Conservation (phyloP, 371 early-diverging fungal species). For the Apophysomyces ossiformis region DNA sequence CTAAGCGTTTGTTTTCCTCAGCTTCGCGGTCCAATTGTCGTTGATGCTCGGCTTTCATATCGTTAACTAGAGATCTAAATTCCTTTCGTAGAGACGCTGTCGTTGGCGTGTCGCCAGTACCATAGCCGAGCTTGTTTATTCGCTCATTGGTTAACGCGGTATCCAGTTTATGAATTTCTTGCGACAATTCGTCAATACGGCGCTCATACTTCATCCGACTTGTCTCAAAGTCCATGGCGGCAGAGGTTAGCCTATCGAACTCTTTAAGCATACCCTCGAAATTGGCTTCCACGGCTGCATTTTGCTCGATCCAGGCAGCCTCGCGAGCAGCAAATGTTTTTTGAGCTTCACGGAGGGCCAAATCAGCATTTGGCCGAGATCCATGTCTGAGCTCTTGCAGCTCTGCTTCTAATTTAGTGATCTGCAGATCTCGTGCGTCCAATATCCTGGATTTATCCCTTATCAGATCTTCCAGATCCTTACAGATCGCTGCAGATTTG, state of each 20-base stretch:
- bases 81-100: conserved; percentile 66
- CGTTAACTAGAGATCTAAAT: conserved; percentile 61
- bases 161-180: conserved; percentile 41
- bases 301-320: conserved; percentile 47
- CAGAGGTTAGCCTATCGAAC: conserved; percentile 59
- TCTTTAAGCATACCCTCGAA: conserved; percentile 60
- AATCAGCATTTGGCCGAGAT: not conserved
- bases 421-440: conserved; percentile 47
- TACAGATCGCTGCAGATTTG: conserved; percentile 30
- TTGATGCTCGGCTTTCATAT: conserved; percentile 61
- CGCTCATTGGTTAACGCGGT: conserved; percentile 41
- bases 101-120: conserved; percentile 36
- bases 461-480: conserved; percentile 49
- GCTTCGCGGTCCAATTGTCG: conserved; percentile 54
- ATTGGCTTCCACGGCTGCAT: conserved; percentile 50
- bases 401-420: conserved; percentile 35
- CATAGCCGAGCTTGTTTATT: conserved; percentile 35
- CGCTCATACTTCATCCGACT: conserved; percentile 51
- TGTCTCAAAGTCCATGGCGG: conserved; percentile 59
- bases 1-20: conserved; percentile 57
- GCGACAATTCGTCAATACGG: conserved; percentile 40
- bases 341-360: conserved; percentile 27
- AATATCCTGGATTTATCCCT: conserved; percentile 39
- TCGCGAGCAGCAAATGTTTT: conserved; percentile 42
- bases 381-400: conserved; percentile 15